Conservation (phyloP, 1,284 basidiomycete species). For the Austroboletus olivaceoglutinosus region DNA sequence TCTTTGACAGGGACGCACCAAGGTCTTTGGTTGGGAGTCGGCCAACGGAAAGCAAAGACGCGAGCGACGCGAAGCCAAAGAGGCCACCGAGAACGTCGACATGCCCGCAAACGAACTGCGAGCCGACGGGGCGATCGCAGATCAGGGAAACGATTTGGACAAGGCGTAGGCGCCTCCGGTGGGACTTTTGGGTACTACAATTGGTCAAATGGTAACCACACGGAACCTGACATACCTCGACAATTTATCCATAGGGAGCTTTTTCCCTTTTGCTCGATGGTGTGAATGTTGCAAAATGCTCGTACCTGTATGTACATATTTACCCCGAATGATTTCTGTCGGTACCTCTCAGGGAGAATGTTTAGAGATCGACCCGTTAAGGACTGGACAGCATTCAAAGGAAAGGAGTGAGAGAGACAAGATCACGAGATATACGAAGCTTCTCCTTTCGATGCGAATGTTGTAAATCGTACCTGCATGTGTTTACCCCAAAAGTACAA, state of each 20-base stretch:
- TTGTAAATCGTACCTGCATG: no score
- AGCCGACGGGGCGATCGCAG: not conserved
- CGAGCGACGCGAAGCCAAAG: conserved; percentile 21
- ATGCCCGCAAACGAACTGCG: not conserved
- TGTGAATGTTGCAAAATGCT: not conserved
- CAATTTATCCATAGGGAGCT: not conserved
- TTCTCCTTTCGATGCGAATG: no score
- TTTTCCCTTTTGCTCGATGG: not conserved
- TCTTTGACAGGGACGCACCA: conserved; percentile 41
- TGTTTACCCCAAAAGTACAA: no score
- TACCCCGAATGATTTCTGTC: no score
- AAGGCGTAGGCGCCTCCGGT: not conserved
- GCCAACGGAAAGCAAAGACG: conserved; percentile 37
- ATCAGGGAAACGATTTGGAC: not conserved
- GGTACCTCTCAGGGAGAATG: no score
- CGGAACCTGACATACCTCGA: no score
- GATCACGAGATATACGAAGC: no score
- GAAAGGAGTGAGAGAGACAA: no score
- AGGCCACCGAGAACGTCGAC: not conserved
- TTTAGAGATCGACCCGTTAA: no score
- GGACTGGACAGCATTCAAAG: no score
- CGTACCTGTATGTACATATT: no score
- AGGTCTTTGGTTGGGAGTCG: conserved; percentile 43
- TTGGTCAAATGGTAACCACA: not conserved
- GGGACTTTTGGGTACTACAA: not conserved